phyloP scores from a whole-genome alignment of 139 green algal genomes.

The Closterium sp. region DNA sequence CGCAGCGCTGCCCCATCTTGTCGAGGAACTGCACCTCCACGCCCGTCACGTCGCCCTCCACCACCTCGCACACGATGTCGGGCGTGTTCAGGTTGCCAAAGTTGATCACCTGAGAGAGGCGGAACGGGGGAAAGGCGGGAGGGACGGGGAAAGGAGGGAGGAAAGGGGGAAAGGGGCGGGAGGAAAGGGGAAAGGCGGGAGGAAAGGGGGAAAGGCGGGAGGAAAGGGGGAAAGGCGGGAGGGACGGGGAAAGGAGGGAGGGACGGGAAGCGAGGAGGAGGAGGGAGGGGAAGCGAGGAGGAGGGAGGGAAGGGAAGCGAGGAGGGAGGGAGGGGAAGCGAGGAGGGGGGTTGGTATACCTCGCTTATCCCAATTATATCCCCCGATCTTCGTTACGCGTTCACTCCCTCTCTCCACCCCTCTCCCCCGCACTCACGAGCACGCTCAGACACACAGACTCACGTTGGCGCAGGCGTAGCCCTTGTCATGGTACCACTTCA shows the following conservation, averaged over 20 bases:
- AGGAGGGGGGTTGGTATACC: too few relatives aligned
- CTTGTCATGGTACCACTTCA: constrained; percentile 73
- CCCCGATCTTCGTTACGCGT: too few relatives aligned
- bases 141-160: background rate
- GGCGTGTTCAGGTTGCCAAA: constrained; percentile 79
- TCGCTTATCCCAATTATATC: too few relatives aligned
- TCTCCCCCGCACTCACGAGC: background rate
- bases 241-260: too few relatives aligned
- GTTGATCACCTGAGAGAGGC: constrained; percentile 36
- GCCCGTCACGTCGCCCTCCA: constrained; percentile 63
- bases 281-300: too few relatives aligned
- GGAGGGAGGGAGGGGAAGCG: too few relatives aligned
- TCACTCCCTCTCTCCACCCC: too few relatives aligned
- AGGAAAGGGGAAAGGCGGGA: background rate
- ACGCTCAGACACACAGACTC: background rate
- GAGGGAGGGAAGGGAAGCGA: too few relatives aligned
- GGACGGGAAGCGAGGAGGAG: too few relatives aligned
- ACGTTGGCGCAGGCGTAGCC: constrained; percentile 60
- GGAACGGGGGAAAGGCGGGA: background rate
- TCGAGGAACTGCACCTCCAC: constrained; percentile 65
- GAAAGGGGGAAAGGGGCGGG: background rate
- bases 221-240: too few relatives aligned
- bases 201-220: too few relatives aligned
- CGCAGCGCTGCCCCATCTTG: constrained; percentile 59
- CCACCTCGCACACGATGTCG: constrained; percentile 63